These are phyloP conservation scores for Leptographium galeiforme DNA, from an alignment of 2,329 filamentous ascomycete genomes.

Conservation along the genomic window DNA sequence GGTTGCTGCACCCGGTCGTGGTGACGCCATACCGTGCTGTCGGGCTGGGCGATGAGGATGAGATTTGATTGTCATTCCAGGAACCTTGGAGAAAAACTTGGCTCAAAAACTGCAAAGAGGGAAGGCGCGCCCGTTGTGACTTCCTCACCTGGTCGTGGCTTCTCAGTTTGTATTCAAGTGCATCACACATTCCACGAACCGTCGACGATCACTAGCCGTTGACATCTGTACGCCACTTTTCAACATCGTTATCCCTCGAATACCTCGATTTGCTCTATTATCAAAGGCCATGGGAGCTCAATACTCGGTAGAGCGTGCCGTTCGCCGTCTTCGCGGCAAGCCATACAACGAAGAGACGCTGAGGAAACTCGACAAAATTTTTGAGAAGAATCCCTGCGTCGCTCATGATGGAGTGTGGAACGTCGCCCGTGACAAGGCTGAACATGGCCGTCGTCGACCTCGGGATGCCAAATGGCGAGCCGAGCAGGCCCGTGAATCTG, in stretches of 20 bases:
- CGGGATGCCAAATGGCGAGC: slow-evolving; percentile 7
- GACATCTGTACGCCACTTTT: neutral
- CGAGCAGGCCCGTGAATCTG: slow-evolving; percentile 5
- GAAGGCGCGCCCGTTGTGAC: neutral
- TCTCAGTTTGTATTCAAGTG: no score
- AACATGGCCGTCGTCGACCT: slow-evolving; percentile 3
- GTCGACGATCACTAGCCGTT: neutral
- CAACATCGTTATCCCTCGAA: neutral
- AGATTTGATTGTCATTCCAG: neutral
- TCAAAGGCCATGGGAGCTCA: slow-evolving; percentile 2
- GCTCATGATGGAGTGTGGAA: slow-evolving; percentile 9
- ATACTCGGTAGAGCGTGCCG: slow-evolving; percentile 8
- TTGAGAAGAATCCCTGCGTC: slow-evolving; percentile 5
- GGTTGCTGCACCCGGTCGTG: neutral
- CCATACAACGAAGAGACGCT: slow-evolving; percentile 5
- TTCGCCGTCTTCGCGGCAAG: slow-evolving; percentile 5
- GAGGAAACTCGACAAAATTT: slow-evolving; percentile 6
- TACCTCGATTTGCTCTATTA: neutral
- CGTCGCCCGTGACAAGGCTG: slow-evolving; percentile 4
- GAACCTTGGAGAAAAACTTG: neutral
- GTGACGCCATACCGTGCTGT: neutral
- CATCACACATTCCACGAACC: no score
- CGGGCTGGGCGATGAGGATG: neutral
- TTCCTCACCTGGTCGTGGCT: no score
- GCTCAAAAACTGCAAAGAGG: neutral